A percentile compares a stretch with the other conserved stretches of the same genome.
Evolutionary conservation across 441 rosid genomes (phyloP).

Genomic region (Eutrema salsugineum): DNA sequence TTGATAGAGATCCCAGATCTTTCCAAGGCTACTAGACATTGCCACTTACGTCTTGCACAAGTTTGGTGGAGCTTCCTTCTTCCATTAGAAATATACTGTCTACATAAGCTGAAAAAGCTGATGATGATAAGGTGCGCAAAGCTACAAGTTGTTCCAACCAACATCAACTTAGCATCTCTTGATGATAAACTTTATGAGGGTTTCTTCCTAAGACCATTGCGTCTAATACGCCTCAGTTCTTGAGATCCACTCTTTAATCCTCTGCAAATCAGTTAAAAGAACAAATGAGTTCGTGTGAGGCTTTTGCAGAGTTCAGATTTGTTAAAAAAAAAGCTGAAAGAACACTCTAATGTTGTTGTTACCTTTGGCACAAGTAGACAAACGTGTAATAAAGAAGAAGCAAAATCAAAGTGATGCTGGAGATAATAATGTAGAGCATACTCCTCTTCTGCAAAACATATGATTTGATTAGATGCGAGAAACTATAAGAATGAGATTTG

Average conservation of each 20-base stretch:
- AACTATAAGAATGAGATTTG: no score
- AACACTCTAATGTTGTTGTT: no score
- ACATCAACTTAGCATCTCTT: no score
- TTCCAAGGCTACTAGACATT: no score
- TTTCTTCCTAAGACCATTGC: slow-evolving; percentile 48
- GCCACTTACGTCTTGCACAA: no score
- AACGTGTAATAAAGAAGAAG: slow-evolving; percentile 45
- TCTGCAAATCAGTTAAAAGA: slow-evolving; percentile 28
- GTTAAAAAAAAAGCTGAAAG: not conserved
- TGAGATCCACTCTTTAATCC: slow-evolving; percentile 44
- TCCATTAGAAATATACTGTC: no score
- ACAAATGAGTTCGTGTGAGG: not conserved
- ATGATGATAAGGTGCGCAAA: no score
- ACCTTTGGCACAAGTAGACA: slow-evolving; percentile 50
- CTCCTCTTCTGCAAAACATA: not conserved
- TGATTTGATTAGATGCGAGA: no score
- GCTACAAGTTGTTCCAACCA: no score
- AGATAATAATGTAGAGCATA: slow-evolving; percentile 27
- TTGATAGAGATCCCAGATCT: no score
- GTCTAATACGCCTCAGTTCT: slow-evolving; percentile 40
- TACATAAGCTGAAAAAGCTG: no score
- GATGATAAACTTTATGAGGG: slow-evolving; percentile 6
- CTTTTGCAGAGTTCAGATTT: not conserved
- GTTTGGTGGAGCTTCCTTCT: no score
- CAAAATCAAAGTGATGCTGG: slow-evolving; percentile 38